Conservation (phyloP, 192 early-diverging fungal species). For the Entomortierella beljakovae region DNA sequence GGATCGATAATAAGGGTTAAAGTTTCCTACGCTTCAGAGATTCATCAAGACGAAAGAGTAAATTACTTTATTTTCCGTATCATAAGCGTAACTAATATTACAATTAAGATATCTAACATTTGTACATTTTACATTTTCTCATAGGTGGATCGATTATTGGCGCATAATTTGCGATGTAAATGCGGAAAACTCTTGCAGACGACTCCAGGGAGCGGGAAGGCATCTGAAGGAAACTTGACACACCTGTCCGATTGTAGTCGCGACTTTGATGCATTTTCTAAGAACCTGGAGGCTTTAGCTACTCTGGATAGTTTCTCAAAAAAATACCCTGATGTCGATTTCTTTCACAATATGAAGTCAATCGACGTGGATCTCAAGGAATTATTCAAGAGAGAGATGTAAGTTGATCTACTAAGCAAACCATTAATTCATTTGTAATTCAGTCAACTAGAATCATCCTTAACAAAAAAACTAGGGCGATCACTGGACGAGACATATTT, state of each 20-base stretch:
- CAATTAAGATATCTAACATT: background rate
- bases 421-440: no score
- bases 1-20: slow-evolving; percentile 43
- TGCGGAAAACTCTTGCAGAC: slow-evolving; percentile 32
- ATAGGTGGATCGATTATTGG: slow-evolving; percentile 48
- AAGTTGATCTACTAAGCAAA: no score
- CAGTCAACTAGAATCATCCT: no score
- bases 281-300: slow-evolving; percentile 43
- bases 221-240: slow-evolving; percentile 8
- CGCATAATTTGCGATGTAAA: slow-evolving; percentile 50
- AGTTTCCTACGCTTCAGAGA: slow-evolving; percentile 48
- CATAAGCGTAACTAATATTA: background rate
- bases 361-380: slow-evolving; percentile 49
- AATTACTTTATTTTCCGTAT: no score
- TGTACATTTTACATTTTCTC: background rate
- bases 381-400: slow-evolving; percentile 52
- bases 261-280: slow-evolving; percentile 46
- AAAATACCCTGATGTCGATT: slow-evolving; percentile 49
- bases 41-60: slow-evolving; percentile 56
- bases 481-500: slow-evolving; percentile 28
- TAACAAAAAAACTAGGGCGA: no score
- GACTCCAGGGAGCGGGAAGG: slow-evolving; percentile 6
- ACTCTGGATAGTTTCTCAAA: slow-evolving; percentile 48
- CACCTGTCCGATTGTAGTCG: slow-evolving; percentile 47
- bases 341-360: slow-evolving; percentile 51